Evolutionary conservation across 345 rosid species (phyloP).

Genomic region (Eutrema japonicum): DNA sequence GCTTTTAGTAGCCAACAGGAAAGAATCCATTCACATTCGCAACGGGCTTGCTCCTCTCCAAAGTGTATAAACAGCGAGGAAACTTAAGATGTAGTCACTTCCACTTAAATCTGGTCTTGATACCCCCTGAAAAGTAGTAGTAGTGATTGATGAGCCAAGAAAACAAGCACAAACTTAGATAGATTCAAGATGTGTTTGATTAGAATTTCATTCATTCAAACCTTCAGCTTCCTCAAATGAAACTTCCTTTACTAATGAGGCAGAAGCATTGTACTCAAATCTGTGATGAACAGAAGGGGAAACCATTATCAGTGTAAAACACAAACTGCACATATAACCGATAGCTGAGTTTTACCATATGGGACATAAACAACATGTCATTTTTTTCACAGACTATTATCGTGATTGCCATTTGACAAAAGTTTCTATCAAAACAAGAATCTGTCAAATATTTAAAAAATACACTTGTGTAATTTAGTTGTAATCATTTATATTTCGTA

Average conservation of each 20-base stretch:
- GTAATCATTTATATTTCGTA: neutral
- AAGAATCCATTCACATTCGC: constrained; percentile 42
- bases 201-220: constrained; percentile 32
- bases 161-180: constrained; percentile 21
- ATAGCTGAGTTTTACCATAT: neutral
- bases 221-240: constrained; percentile 83
- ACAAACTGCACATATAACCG: neutral
- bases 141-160: constrained; percentile 35
- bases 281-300: constrained; percentile 46
- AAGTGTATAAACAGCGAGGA: constrained; percentile 35
- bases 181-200: neutral
- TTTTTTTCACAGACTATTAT: neutral
- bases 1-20: constrained; percentile 27
- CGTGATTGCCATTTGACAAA: neutral
- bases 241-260: constrained; percentile 83
- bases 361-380: neutral
- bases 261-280: constrained; percentile 79
- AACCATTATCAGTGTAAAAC: neutral
- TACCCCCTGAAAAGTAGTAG: constrained; percentile 61
- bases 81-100: constrained; percentile 46
- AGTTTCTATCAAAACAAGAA: neutral
- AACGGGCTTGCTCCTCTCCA: constrained; percentile 28
- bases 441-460: neutral
- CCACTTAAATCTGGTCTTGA: constrained; percentile 67
- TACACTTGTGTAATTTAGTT: neutral